phyloP scores from a whole-genome alignment of 352 stramenopile species.

The Globisporangium nodosum region DNA sequence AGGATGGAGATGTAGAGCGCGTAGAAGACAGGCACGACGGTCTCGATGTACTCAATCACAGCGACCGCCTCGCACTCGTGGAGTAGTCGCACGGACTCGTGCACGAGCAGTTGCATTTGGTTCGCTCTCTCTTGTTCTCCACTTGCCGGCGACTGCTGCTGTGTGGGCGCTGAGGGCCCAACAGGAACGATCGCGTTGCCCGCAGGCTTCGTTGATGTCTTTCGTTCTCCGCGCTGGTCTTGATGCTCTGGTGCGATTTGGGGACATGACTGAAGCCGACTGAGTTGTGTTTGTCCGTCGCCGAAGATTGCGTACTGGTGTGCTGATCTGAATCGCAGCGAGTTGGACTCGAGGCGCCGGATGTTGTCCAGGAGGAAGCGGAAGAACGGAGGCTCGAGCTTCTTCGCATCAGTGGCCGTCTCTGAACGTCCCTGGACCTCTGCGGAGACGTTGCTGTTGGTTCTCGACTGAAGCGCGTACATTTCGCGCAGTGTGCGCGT shows the following conservation, averaged over 20 bases:
- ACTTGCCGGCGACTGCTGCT: neutral
- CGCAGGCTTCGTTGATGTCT: no score
- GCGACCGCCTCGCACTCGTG: neutral
- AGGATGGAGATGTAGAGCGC: conserved; percentile 1
- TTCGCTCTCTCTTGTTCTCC: neutral
- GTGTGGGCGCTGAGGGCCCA: no score
- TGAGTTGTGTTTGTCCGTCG: no score
- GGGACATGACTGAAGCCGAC: no score
- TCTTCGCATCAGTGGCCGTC: neutral
- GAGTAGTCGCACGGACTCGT: neutral
- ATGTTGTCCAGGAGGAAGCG: neutral
- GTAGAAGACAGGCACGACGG: neutral
- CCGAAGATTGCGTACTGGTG: no score
- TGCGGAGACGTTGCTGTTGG: no score
- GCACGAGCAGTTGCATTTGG: neutral
- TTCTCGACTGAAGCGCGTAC: neutral
- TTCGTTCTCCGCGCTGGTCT: no score
- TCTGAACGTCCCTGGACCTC: neutral
- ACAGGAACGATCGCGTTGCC: no score
- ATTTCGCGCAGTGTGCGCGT: neutral
- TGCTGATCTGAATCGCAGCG: neutral
- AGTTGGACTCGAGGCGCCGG: neutral
- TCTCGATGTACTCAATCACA: conserved; percentile 1
- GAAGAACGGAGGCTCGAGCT: neutral
- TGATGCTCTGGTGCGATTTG: no score